Conservation (phyloP, 345 rosid species). For the Acer campestre region DNA sequence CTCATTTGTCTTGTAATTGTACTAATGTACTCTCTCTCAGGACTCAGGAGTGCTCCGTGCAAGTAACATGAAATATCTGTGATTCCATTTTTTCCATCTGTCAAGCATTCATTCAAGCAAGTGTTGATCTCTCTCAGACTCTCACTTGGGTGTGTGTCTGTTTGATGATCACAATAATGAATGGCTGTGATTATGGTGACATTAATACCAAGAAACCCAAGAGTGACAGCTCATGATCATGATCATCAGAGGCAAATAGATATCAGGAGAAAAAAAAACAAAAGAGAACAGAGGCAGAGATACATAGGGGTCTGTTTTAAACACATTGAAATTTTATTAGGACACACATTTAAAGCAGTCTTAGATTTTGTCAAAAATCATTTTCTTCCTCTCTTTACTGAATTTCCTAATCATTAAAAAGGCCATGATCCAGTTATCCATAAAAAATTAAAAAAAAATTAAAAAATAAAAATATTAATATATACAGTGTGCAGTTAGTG, state of each 20-base stretch:
- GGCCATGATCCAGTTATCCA: slow-evolving; percentile 16
- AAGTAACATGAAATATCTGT: no score
- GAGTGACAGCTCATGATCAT: no score
- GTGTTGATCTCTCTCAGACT: not conserved
- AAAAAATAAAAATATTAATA: not conserved
- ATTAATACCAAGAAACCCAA: not conserved
- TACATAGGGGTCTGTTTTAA: not conserved
- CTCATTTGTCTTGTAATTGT: not conserved
- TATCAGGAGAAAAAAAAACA: no score
- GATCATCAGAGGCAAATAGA: not conserved
- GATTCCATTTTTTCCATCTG: not conserved
- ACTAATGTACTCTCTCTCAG: not conserved
- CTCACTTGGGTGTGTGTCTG: not conserved
- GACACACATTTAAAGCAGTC: slow-evolving; percentile 17
- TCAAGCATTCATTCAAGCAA: not conserved
- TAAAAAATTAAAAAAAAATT: no score
- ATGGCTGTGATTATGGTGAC: not conserved
- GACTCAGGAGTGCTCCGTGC: not conserved
- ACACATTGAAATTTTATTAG: not conserved
- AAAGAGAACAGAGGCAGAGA: not conserved
- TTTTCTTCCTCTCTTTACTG: slow-evolving; percentile 15
- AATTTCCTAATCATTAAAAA: slow-evolving; percentile 28
- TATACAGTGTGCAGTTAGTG: not conserved
- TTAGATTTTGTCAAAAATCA: slow-evolving; percentile 24
- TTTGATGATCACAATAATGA: not conserved